These are phyloP conservation scores for Penicillium sp. DNA, from an alignment of 2,329 filamentous ascomycete species.

Conservation along the genomic window DNA sequence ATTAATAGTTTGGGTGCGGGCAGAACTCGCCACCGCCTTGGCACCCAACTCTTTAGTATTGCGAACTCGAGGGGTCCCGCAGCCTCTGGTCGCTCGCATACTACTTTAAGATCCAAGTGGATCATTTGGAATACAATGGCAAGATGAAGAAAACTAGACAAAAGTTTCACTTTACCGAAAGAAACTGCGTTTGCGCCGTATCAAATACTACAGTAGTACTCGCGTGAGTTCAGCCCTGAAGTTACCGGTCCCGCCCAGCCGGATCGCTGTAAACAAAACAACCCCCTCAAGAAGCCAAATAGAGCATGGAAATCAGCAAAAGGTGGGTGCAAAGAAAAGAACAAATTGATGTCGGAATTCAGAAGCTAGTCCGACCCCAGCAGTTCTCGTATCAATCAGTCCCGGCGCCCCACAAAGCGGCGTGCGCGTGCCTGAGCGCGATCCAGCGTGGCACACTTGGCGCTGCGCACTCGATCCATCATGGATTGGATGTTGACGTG, in stretches of 20 bases:
- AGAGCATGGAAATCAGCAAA: slow-evolving; percentile 10
- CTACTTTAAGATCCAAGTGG: neutral
- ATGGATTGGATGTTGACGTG: slow-evolving; percentile 29
- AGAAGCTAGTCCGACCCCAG: slow-evolving; percentile 1
- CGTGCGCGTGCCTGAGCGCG: slow-evolving; percentile 40
- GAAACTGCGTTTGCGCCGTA: slow-evolving; percentile 16
- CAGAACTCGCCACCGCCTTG: slow-evolving; percentile 28
- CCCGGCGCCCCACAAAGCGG: slow-evolving; percentile 29
- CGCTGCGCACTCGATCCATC: slow-evolving; percentile 32
- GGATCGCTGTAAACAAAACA: slow-evolving; percentile 24
- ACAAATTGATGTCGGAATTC: slow-evolving; percentile 9
- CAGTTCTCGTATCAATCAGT: slow-evolving; percentile 10
- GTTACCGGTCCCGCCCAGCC: slow-evolving; percentile 13
- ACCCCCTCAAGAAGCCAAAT: slow-evolving; percentile 13
- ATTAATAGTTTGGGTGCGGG: slow-evolving; percentile 31
- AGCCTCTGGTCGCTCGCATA: neutral
- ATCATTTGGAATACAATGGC: neutral
- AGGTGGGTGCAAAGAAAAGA: slow-evolving; percentile 13
- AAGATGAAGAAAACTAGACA: neutral
- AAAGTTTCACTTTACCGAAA: neutral
- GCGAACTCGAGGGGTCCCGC: slow-evolving; percentile 17
- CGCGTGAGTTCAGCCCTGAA: slow-evolving; percentile 3
- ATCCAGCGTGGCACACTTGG: slow-evolving; percentile 33
- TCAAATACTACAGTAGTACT: slow-evolving; percentile 3
- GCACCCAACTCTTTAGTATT: neutral